A percentile compares a stretch with the other conserved stretches of the same genome.
These are phyloP conservation scores for Nevesoporus exiguus DNA, from an alignment of 768 basidiomycete genomes.

Conservation along the genomic window DNA sequence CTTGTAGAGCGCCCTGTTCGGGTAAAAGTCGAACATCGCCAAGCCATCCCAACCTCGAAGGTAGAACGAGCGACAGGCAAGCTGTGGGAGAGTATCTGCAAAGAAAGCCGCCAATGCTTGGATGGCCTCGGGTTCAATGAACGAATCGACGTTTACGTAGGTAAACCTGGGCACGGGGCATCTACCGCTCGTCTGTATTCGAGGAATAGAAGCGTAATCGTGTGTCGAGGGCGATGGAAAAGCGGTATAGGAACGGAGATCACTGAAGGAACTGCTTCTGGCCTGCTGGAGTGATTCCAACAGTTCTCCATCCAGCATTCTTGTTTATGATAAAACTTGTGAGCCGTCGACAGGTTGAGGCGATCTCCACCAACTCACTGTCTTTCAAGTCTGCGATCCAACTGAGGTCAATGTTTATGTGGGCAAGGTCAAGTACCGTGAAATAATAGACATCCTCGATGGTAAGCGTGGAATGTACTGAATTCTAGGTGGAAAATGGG, in stretches of 20 bases:
- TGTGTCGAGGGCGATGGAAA: neutral
- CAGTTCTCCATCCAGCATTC: neutral
- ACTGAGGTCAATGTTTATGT: neutral
- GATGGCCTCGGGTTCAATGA: neutral
- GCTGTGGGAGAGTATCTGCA: neutral
- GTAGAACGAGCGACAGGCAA: neutral
- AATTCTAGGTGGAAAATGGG: neutral
- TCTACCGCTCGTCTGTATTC: neutral
- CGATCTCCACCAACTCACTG: neutral
- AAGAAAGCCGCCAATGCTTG: neutral
- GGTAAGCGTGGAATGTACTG: neutral
- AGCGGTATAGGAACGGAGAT: neutral
- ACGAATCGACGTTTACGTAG: neutral
- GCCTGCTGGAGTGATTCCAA: neutral
- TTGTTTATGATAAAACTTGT: neutral
- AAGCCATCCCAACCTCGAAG: neutral
- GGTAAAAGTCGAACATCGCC: neutral
- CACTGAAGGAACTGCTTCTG: neutral
- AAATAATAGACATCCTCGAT: neutral
- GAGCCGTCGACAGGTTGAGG: neutral
- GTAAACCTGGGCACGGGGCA: neutral
- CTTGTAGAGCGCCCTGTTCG: neutral
- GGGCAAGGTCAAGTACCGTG: neutral
- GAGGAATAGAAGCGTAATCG: neutral
- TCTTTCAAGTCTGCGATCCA: neutral